Conservation (phyloP, 768 basidiomycete genomes). For the Dacryopinax primogenitus region DNA sequence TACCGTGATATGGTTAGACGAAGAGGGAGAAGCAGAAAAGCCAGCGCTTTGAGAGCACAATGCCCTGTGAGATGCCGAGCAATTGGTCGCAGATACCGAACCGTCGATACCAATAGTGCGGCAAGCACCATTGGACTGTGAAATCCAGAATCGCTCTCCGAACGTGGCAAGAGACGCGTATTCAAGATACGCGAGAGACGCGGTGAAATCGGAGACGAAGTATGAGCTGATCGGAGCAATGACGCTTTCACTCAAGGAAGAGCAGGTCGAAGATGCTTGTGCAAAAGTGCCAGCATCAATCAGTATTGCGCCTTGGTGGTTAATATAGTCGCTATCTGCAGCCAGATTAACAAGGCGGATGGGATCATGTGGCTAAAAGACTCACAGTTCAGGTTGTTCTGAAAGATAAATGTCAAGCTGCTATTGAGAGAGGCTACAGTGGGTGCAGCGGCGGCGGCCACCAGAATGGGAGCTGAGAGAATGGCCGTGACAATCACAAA, state of each 20-base stretch:
- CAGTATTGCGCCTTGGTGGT: slow-evolving; percentile 14
- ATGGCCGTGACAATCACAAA: no score
- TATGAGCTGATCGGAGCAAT: slow-evolving; percentile 2
- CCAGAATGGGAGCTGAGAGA: neutral
- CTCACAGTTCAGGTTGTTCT: slow-evolving; percentile 28
- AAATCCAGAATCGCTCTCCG: neutral
- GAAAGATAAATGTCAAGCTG: slow-evolving; percentile 25
- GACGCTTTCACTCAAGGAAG: slow-evolving; percentile 11
- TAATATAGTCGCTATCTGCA: slow-evolving; percentile 11
- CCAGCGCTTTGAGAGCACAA: slow-evolving; percentile 14
- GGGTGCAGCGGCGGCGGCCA: neutral
- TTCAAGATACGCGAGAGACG: slow-evolving; percentile 1
- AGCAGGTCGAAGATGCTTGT: slow-evolving; percentile 11
- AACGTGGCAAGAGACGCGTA: neutral
- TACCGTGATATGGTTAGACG: neutral
- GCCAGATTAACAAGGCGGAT: neutral
- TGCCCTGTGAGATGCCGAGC: neutral
- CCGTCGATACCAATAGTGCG: neutral
- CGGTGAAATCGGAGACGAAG: slow-evolving; percentile 9
- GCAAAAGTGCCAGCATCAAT: slow-evolving; percentile 4
- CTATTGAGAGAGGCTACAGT: neutral
- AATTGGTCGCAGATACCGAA: neutral
- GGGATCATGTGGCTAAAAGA: neutral
- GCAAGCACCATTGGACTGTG: neutral
- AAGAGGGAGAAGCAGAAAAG: neutral